Conservation (phyloP, 2,329 filamentous ascomycete genomes). For the Fonsecaea erecta region DNA sequence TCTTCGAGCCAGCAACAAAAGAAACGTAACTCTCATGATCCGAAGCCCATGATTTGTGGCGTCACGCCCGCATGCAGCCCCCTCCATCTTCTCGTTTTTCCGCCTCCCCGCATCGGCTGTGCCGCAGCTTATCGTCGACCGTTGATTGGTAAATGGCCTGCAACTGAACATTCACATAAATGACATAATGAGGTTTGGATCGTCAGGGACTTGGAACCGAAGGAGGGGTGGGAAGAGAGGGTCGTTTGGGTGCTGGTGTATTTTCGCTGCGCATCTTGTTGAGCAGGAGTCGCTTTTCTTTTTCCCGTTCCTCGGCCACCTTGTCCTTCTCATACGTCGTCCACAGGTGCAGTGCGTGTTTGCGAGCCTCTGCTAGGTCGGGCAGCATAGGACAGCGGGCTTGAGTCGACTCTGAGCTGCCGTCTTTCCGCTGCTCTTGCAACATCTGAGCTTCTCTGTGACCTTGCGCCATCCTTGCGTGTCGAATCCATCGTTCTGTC, state of each 20-base stretch:
- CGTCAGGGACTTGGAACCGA: not conserved
- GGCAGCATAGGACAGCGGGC: not conserved
- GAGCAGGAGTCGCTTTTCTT: constrained; percentile 20
- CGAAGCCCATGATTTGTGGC: not conserved
- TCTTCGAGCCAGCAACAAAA: constrained; percentile 9
- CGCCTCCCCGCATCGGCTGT: not conserved
- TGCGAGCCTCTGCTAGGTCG: constrained; percentile 27
- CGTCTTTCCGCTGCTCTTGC: constrained; percentile 11
- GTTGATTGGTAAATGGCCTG: constrained; percentile 8
- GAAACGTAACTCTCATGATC: constrained; percentile 1
- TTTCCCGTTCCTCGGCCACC: constrained; percentile 26
- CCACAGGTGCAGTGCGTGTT: constrained; percentile 32
- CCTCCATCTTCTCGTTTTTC: not conserved
- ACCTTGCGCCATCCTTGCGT: constrained; percentile 37
- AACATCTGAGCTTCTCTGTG: constrained; percentile 28
- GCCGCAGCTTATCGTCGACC: constrained; percentile 14
- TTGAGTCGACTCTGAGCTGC: not conserved
- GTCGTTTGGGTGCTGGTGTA: not conserved
- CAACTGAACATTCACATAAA: constrained; percentile 7
- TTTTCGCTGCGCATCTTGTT: not conserved
- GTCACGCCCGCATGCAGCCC: constrained; percentile 8
- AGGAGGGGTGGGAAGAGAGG: not conserved
- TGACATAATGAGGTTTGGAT: constrained; percentile 16
- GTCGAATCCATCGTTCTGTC: constrained; percentile 46
- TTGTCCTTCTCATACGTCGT: constrained; percentile 26